Evolutionary conservation across 2,329 filamentous ascomycete species (phyloP).

Genomic region (Colletotrichum falcatum): DNA sequence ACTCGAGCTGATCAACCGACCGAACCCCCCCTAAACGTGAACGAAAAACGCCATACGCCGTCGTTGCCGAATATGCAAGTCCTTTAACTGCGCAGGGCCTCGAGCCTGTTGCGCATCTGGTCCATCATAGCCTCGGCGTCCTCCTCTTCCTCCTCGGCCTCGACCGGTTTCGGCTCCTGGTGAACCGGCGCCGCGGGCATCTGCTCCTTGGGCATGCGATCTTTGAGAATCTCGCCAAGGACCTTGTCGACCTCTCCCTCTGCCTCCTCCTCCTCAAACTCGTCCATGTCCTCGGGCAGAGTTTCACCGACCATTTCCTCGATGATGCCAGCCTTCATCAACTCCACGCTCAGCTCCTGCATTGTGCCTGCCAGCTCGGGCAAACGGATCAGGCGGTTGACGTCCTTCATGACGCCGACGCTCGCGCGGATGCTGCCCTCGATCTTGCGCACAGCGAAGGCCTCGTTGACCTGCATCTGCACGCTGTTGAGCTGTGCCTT

Average conservation of each 20-base stretch:
- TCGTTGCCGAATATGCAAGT: slow-evolving; percentile 35
- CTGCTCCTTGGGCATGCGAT: slow-evolving; percentile 74
- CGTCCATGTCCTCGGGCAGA: slow-evolving; percentile 79
- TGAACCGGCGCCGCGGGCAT: slow-evolving; percentile 66
- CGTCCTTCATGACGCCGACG: slow-evolving; percentile 96
- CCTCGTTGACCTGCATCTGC: slow-evolving; percentile 97
- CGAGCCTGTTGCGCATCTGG: slow-evolving; percentile 91
- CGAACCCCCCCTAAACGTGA: neutral
- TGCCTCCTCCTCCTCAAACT: slow-evolving; percentile 78
- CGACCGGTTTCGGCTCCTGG: slow-evolving; percentile 63
- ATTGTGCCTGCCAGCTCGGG: slow-evolving; percentile 92
- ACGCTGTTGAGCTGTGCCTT: slow-evolving; percentile 94
- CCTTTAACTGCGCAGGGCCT: slow-evolving; percentile 85
- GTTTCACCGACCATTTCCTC: slow-evolving; percentile 96
- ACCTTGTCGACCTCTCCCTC: slow-evolving; percentile 92
- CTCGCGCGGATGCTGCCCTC: slow-evolving; percentile 89
- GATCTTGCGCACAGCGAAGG: slow-evolving; percentile 94
- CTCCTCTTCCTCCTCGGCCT: slow-evolving; percentile 74
- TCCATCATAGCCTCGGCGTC: slow-evolving; percentile 91
- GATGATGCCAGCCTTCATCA: slow-evolving; percentile 95
- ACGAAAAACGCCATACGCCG: slow-evolving; percentile 36
- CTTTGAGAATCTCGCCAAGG: slow-evolving; percentile 89
- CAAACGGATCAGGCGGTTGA: slow-evolving; percentile 85
- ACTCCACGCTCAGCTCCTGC: slow-evolving; percentile 85
- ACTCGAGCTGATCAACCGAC: slow-evolving; percentile 7